Conservation (phyloP, 2,329 filamentous ascomycete species). For the Penicillium digitatum region DNA sequence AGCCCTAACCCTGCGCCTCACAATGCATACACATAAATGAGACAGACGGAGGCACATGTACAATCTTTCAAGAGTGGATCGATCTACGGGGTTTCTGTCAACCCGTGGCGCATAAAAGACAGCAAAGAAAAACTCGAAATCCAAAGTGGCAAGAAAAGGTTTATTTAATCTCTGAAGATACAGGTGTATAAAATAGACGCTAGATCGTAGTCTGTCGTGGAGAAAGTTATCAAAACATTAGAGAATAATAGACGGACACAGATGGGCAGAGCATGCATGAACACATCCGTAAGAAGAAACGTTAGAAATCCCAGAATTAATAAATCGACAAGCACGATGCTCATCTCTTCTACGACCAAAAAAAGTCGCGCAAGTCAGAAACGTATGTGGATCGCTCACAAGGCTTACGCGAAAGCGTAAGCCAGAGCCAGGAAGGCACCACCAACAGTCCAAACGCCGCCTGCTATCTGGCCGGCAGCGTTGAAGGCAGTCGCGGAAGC, state of each 20-base stretch:
- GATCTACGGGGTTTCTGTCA: not conserved
- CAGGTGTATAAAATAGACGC: constrained; percentile 16
- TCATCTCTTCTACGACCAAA: not conserved
- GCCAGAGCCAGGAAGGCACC: constrained; percentile 27
- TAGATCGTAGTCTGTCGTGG: constrained; percentile 25
- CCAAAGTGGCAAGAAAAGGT: not conserved
- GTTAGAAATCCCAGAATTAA: constrained; percentile 9
- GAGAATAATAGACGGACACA: constrained; percentile 19
- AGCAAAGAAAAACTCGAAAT: not conserved
- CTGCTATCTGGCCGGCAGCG: constrained; percentile 22
- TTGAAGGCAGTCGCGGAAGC: constrained; percentile 17
- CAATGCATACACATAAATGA: not conserved
- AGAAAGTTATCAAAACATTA: constrained; percentile 29
- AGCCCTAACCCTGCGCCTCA: no score
- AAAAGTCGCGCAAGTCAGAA: not conserved
- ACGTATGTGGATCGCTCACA: not conserved
- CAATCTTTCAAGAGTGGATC: not conserved
- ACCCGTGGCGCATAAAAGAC: no score
- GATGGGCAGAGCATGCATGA: constrained; percentile 14
- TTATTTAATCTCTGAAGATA: constrained; percentile 13
- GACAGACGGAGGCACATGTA: not conserved
- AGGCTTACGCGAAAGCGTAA: constrained; percentile 25
- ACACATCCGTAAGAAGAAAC: constrained; percentile 20
- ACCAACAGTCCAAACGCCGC: constrained; percentile 24
- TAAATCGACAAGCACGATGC: not conserved